A percentile compares a stretch with the other conserved stretches of the same genome.
Conservation (phyloP, 495 filamentous ascomycete species). For the Cudoniella acicularis region DNA sequence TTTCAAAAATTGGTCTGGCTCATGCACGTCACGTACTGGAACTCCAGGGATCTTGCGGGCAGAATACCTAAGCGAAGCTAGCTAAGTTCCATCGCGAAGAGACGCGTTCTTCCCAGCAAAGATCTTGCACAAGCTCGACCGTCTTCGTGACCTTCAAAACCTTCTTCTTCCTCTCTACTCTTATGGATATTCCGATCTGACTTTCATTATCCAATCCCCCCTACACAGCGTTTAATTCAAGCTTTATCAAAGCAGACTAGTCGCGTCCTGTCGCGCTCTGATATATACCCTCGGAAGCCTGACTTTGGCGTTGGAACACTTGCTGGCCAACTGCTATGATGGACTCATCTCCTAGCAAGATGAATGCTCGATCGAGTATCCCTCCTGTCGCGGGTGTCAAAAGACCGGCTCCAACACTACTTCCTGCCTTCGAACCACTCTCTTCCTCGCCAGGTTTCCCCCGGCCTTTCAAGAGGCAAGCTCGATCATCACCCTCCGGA, state of each 20-base stretch:
- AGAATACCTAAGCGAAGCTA: not conserved
- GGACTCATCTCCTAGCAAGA: constrained; percentile 29
- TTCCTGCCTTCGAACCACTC: constrained; percentile 90
- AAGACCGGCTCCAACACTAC: constrained; percentile 72
- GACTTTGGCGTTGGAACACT: constrained; percentile 2
- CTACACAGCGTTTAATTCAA: not conserved
- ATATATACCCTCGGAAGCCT: constrained; percentile 14
- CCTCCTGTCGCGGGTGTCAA: constrained; percentile 62
- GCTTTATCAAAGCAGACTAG: constrained; percentile 12
- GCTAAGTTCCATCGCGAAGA: too few relatives aligned
- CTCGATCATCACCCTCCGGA: constrained; percentile 42
- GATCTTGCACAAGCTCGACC: constrained; percentile 17
- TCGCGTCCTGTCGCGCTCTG: constrained; percentile 24
- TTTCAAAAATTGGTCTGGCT: too few relatives aligned
- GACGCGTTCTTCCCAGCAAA: too few relatives aligned
- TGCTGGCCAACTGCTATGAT: constrained; percentile 21
- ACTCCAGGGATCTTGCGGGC: too few relatives aligned
- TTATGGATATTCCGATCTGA: not conserved
- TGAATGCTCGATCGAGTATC: constrained; percentile 26
- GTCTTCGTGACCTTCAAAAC: constrained; percentile 25
- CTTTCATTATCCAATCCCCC: not conserved
- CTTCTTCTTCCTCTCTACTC: constrained; percentile 8
- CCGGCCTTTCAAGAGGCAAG: constrained; percentile 65
- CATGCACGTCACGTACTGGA: too few relatives aligned
- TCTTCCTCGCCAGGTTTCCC: constrained; percentile 85